Base-by-base conservation (phyloP, 2,329 filamentous ascomycete species). In the Pyrenochaeta sp. region DNA sequence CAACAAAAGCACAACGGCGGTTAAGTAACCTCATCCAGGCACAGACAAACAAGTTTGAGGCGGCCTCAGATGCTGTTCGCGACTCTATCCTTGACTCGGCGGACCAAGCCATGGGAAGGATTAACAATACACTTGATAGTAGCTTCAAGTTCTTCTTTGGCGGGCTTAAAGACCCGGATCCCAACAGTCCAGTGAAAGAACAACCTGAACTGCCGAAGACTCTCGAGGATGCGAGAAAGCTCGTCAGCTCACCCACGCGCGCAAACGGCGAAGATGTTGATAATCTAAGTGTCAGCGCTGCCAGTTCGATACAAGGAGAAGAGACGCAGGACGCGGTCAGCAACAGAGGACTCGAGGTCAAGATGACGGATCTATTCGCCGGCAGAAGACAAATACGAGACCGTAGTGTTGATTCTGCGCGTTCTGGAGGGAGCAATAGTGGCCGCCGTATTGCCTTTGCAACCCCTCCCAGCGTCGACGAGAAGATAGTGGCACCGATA, bases 81-180 rank as follows among this genome's bases (percentile, higher is more conserved):
- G 75, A 77, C n/a, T 74, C 75, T 14, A 72, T 80, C 18, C 82
- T 96, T 47, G 91, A 82, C 57, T 92, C 90, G 1, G 94, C 94
- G 8, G 94, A 99, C 63, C 91, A 96, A 67, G 83, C 92, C 1
- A 79, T 97, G 53, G 96, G 96, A 65, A 95, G 86, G 23, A 96
- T 99, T 55, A 89, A 93, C 51, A 92, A 82, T 63, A 95, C 90
- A 34, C 77, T 97, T 3, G 92, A 93, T 47, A 91, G 90, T 62
- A 96, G 91, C 67, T 95, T 96, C 74, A 94, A 91, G 48, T 96
- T 97, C 67, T 76, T 99, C 17, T 84, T 99, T 41, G 93, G 93
- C 11, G 89, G 91, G 56, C 78, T 96, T 14, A 90, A 88, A 50
- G 91, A 96, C 68, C 74, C 83, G 69, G 63, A 71, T 51, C 65